phyloP scores from a whole-genome alignment of 73 alveolate species.

The Tetrahymena thermophila region DNA sequence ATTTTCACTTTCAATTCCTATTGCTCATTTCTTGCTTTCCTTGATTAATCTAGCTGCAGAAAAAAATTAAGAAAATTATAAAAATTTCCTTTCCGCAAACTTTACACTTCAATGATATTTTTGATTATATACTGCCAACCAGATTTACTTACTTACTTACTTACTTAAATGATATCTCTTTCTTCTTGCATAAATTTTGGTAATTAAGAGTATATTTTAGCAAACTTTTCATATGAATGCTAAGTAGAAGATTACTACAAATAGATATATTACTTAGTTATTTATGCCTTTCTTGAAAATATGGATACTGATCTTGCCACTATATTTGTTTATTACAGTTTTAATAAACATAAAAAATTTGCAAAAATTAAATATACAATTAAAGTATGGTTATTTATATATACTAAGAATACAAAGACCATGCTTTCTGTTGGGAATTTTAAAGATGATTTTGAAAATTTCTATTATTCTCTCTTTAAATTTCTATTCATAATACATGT shows the following conservation, averaged over 20 bases:
- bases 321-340: not conserved
- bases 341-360: not conserved
- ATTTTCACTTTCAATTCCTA: not conserved
- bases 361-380: not conserved
- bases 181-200: constrained; percentile 15
- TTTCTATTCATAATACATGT: not conserved
- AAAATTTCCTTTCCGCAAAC: not conserved
- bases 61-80: too few relatives aligned
- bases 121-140: not conserved
- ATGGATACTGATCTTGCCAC: constrained; percentile 1
- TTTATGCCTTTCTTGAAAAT: not conserved
- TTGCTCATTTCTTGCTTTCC: not conserved
- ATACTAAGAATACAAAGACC: constrained; percentile 10
- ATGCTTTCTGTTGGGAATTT: constrained; percentile 30
- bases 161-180: not conserved
- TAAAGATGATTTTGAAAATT: not conserved
- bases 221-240: constrained; percentile 1
- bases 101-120: not conserved
- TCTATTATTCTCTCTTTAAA: not conserved
- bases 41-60: not conserved
- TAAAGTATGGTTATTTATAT: constrained; percentile 20
- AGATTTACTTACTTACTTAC: too few relatives aligned
- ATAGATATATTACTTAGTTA: not conserved
- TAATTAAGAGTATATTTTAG: not conserved
- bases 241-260: not conserved